Conservation (phyloP, 2,329 filamentous ascomycete genomes). For the Aspergillus cejpii region DNA sequence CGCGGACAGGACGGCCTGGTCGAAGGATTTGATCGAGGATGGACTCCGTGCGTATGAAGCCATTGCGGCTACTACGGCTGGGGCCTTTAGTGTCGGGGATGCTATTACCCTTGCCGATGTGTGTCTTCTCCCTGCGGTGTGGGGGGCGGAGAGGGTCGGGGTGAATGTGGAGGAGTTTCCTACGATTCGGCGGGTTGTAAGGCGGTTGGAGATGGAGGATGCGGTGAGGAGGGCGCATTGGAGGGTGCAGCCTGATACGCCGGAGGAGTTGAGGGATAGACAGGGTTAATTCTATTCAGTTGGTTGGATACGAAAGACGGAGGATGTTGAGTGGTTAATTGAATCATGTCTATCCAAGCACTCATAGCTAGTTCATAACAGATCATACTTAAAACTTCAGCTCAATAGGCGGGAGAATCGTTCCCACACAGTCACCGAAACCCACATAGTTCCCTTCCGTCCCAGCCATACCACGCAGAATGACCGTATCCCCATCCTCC, state of each 20-base stretch:
- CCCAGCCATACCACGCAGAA: conserved; percentile 60
- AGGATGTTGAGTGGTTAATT: too few species aligned
- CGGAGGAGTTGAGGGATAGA: conserved; percentile 46
- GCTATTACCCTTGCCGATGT: conserved; percentile 53
- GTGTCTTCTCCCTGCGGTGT: conserved; percentile 52
- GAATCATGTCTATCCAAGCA: background rate
- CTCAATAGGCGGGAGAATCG: conserved; percentile 47
- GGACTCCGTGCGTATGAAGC: conserved; percentile 54
- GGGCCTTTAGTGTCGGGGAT: conserved; percentile 52
- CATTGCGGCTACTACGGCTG: conserved; percentile 34
- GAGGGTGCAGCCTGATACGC: conserved; percentile 50
- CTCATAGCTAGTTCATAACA: conserved; percentile 9
- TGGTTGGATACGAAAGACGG: too few species aligned
- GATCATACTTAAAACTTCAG: conserved; percentile 15
- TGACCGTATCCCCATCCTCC: conserved; percentile 65
- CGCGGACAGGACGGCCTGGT: conserved; percentile 46
- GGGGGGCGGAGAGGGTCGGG: conserved; percentile 51
- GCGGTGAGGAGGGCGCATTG: conserved; percentile 51
- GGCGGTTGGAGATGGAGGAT: conserved; percentile 44
- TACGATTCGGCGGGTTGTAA: conserved; percentile 42
- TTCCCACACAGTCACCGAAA: conserved; percentile 66
- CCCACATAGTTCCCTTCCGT: conserved; percentile 63
- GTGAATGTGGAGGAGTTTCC: conserved; percentile 49
- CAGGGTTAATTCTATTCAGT: too few species aligned
- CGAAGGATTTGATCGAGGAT: conserved; percentile 45